phyloP scores from a whole-genome alignment of 2,329 filamentous ascomycete genomes.

The Trichoderma guizhouense region DNA sequence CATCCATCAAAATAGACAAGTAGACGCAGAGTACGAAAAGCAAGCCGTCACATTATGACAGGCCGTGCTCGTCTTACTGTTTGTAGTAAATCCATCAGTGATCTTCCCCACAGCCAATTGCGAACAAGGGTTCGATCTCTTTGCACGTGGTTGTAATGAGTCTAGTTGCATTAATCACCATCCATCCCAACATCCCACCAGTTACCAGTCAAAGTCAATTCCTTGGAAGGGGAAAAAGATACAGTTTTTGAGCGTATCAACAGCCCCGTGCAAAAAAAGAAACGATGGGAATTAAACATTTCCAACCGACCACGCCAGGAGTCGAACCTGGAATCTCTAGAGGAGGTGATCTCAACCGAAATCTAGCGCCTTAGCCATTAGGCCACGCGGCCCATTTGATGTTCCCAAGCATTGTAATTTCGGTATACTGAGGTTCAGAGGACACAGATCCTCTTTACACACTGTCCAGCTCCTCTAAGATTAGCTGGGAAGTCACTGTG shows the following conservation, averaged over 20 bases:
- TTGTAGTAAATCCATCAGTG: neutral
- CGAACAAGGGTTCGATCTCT: neutral
- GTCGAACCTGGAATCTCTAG: conserved; percentile 45
- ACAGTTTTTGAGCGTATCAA: neutral
- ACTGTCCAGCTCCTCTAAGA: neutral
- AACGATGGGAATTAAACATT: neutral
- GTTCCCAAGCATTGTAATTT: neutral
- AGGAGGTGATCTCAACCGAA: conserved; percentile 34
- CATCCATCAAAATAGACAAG: neutral
- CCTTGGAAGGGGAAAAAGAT: neutral
- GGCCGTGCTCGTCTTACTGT: neutral
- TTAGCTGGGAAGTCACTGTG: neutral
- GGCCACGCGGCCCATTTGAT: conserved; percentile 38
- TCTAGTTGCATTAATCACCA: neutral
- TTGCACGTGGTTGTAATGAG: conserved; percentile 1
- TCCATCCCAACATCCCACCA: neutral
- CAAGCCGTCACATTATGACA: neutral
- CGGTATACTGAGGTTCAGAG: neutral
- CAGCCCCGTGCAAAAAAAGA: neutral
- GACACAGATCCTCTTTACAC: accelerated
- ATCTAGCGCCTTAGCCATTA: conserved; percentile 45
- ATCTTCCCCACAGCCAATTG: conserved; percentile 3
- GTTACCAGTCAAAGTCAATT: neutral
- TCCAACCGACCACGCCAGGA: conserved; percentile 39
- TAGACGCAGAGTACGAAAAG: neutral